Evolutionary conservation across 1,139 yeast species (phyloP).

Genomic region (Taphrina flavorubra): DNA sequence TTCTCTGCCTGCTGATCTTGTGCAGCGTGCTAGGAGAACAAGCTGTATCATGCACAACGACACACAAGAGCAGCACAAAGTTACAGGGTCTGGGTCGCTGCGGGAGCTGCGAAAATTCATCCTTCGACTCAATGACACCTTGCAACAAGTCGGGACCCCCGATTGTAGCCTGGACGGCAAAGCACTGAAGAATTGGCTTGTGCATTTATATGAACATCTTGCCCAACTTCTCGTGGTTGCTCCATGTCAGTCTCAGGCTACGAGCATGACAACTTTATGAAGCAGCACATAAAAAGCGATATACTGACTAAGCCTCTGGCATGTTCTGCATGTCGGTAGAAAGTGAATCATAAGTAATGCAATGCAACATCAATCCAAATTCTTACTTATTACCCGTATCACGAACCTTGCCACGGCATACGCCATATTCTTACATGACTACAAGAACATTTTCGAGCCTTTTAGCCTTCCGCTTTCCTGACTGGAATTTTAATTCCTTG

Average conservation of each 20-base stretch:
- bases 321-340: no score
- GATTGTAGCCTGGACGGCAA: slow-evolving; percentile 1
- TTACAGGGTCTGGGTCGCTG: not conserved
- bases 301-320: no score
- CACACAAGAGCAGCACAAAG: not conserved
- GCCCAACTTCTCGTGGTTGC: slow-evolving; percentile 8
- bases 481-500: slow-evolving; percentile 58
- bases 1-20: slow-evolving; percentile 7
- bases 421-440: not conserved
- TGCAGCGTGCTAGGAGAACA: not conserved
- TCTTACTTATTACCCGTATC: no score
- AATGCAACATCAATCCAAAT: no score
- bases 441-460: not conserved
- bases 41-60: not conserved
- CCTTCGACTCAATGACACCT: slow-evolving; percentile 5
- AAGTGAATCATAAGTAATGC: no score
- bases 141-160: slow-evolving; percentile 2
- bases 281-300: no score
- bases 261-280: not conserved
- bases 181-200: slow-evolving; percentile 38
- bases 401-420: not conserved
- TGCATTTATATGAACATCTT: slow-evolving; percentile 35
- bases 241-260: not conserved
- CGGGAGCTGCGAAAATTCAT: slow-evolving; percentile 5
- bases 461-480: slow-evolving; percentile 48